phyloP scores from a whole-genome alignment of 1,139 yeast species.

The Ashbya aceris region DNA sequence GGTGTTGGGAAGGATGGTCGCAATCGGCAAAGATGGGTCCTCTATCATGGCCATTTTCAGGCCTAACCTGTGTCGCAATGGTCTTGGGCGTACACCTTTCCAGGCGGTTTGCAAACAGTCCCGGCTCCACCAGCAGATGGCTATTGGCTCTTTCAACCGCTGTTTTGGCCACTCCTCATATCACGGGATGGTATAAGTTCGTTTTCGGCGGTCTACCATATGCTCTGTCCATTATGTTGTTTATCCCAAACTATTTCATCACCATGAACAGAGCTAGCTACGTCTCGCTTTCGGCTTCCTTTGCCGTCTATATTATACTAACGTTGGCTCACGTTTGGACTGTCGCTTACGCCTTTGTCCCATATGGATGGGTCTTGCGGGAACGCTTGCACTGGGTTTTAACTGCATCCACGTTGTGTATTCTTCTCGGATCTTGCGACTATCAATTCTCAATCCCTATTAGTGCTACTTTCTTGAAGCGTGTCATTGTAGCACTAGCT shows the following conservation, averaged over 20 bases:
- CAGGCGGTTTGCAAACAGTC: slow-evolving; percentile 22
- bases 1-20: slow-evolving; percentile 96
- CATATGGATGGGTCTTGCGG: slow-evolving; percentile 79
- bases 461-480: slow-evolving; percentile 18
- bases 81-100: slow-evolving; percentile 43
- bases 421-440: slow-evolving; percentile 31
- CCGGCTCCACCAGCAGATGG: slow-evolving; percentile 15
- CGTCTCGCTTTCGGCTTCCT: slow-evolving; percentile 49
- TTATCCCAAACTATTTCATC: slow-evolving; percentile 56
- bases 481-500: slow-evolving; percentile 36
- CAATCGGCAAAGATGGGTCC: slow-evolving; percentile 54
- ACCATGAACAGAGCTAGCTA: slow-evolving; percentile 52
- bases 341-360: slow-evolving; percentile 97
- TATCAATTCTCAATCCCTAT: slow-evolving; percentile 3
- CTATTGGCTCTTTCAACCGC: slow-evolving; percentile 40
- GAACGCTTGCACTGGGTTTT: slow-evolving; percentile 79
- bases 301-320: slow-evolving; percentile 46
- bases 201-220: slow-evolving; percentile 59
- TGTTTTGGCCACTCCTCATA: slow-evolving; percentile 15
- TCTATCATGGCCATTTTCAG: slow-evolving; percentile 81
- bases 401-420: slow-evolving; percentile 40
- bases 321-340: slow-evolving; percentile 87
- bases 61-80: slow-evolving; percentile 53
- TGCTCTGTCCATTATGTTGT: slow-evolving; percentile 51
- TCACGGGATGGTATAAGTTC: slow-evolving; percentile 73